Conservation (phyloP, 1,139 yeast species). For the Suhomyces kunorum region DNA sequence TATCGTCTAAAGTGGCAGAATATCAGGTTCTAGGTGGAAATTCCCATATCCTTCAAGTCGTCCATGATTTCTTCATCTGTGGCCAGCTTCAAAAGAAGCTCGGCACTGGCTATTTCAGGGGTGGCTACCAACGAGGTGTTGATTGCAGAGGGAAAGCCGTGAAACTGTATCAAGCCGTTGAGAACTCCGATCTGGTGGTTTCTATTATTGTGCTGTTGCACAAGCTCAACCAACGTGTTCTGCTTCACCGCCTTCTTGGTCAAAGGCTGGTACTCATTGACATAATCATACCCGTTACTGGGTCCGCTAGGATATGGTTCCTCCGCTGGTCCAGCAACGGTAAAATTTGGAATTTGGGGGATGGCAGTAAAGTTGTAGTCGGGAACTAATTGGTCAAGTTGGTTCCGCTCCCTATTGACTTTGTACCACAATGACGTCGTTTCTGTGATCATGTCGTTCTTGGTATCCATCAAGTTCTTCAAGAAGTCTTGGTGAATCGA, state of each 20-base stretch:
- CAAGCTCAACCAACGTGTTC: conserved; percentile 45
- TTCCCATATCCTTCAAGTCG: conserved; percentile 57
- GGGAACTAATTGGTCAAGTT: conserved; percentile 70
- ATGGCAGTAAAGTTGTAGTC: conserved; percentile 42
- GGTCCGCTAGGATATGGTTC: conserved; percentile 10
- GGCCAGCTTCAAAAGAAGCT: conserved; percentile 50
- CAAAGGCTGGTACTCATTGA: conserved; percentile 40
- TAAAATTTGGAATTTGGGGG: conserved; percentile 31
- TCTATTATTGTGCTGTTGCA: conserved; percentile 53
- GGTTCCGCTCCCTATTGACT: conserved; percentile 84
- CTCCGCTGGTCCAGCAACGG: conserved; percentile 18
- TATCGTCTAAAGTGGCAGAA: too few relatives aligned
- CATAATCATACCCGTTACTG: conserved; percentile 13
- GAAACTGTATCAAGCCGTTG: conserved; percentile 55
- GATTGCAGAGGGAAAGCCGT: conserved; percentile 73
- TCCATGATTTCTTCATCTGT: conserved; percentile 62
- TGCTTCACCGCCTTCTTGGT: conserved; percentile 42
- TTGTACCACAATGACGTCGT: conserved; percentile 92
- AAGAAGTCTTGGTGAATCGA: conserved; percentile 83
- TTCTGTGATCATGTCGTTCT: conserved; percentile 62
- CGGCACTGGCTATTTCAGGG: conserved; percentile 25
- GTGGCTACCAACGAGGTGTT: conserved; percentile 31
- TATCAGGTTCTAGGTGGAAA: conserved; percentile 19
- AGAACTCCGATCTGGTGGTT: conserved; percentile 59
- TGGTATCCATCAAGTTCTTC: conserved; percentile 67